Base-by-base conservation (phyloP, 2,329 filamentous ascomycete species). In the Torrubiellomyces zombiae region DNA sequence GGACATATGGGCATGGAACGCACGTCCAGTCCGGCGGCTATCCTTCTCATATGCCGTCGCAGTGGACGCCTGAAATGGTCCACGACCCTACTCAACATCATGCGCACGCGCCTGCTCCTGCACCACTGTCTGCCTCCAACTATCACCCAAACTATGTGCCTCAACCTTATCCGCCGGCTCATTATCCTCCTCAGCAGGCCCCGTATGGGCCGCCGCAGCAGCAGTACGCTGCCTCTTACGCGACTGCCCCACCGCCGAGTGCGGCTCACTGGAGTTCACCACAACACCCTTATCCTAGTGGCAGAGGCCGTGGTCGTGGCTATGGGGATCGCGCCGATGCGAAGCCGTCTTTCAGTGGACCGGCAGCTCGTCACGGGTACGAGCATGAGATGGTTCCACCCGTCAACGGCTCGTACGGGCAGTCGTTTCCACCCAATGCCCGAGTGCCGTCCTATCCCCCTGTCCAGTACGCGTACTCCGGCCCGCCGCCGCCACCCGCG, bases 131-230 rank as follows among this genome's bases (percentile, higher is more conserved):
- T 24, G 47, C 60, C 16, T 52, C 59, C 31, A 65, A 63, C 37
- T 70, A 70, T 37, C 66, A 69, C 34, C 63, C 63, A 17, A 67
- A 64, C 43, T 72, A 68, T 39, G 57, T 64, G 19, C 59, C 60
- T 20, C 68, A 70, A 36, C 44, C 54, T 7, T 72, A 69, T 30
- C 45, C 46, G 16, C 40, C 47, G 8, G 5, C 24, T 21, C 28
- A 51, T 14, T 52, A 56, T 26, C 54, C 55, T 30, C 38, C 50
- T 9, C 60, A 60, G 31, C 57, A 57, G 26, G 48, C 56, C 18
- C 44, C 53, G 9, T 63, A 63, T 32, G 46, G 45, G 9, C 42
- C 51, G 21, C 47, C 52, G 15, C 51, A 52, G 26, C 44, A 45
- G n/a, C n/a, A n/a, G n/a, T n/a, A n/a, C n/a, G n/a, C n/a, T n/a